Base-by-base conservation (phyloP, 2,329 filamentous ascomycete genomes). In the Periconia sp. region DNA sequence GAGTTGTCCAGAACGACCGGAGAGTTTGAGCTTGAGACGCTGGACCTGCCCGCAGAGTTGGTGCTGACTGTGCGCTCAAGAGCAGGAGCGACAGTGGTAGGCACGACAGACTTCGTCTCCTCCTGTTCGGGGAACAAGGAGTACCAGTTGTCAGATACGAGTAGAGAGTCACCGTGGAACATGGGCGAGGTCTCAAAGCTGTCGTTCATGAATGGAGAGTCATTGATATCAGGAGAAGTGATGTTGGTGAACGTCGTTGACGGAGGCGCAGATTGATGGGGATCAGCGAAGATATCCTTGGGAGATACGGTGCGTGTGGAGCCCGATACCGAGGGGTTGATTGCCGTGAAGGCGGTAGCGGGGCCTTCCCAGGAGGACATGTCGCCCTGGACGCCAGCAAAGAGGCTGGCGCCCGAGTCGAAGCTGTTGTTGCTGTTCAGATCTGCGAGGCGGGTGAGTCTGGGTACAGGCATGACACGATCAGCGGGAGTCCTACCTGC, bases 211-310 rank as follows among this genome's bases (percentile, higher is more conserved):
- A 84, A 86, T 9, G 89, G 89, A 38, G 89, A 95, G 59, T 86
- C 88, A 64, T 88, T 78, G n/a, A 87, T 89, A 54, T 74, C 74
- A 31, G 91, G 91, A 47, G 91, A 94, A 43, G 90, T 95, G 70
- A 96, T 66, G 52, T 90, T 85, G 24, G 91, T 95, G 65, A 94
- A 84, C 23, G 88, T 85, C 33, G 86, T 80, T 2, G 91, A 95
- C 63, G 89, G 89, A 21, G 91, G 91, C 25, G 89, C 84, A 50
- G 89, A 95, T 65, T 83, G 77, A 62, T 84, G 83, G 46, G 80
- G 77, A 61, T 88, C 83, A 56, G 84, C 82, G 58, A 92, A 77
- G 54, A 95, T 78, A 62, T 96, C 90, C 70, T 88, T 86, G 15
- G 91, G 91, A 49, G 91, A 96, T 50, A 96, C 82, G 29, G 91